Evolutionary conservation across 345 rosid species (phyloP), one percentile per base, ranked within the genome.

Genomic region (Dimocarpus longan): DNA sequence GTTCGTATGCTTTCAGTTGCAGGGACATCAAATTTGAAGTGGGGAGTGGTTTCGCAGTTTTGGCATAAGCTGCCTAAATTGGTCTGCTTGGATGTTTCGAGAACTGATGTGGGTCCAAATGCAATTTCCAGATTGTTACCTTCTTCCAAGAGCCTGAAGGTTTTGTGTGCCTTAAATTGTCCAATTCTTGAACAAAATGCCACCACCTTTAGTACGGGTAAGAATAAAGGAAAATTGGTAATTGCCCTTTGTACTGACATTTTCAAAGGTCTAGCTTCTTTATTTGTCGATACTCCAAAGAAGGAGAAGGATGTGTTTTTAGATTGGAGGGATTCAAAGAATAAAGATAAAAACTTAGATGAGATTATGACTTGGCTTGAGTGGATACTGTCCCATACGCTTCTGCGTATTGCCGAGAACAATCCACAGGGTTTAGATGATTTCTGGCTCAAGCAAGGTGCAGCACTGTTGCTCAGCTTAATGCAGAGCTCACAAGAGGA

Each of bases 361-460:
- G 96, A 90, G 70, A 86, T 89, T 21, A 86, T 92, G 90, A 80
- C 64, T 73, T 92, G 98, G 98, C 82, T 90, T 67, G 93, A 93
- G 72, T 92, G 98, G 96, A 85, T 87, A 48, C 74, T 93, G 64
- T 93, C 96, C 18, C 91, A 93, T 85, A 84, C 87, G 16, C 96
- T 93, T 80, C 62, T 93, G 76, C 89, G 91, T 26, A 88, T 68
- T 69, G 96, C 98, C 1, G 95, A 92, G 87, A 87, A 88, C 82
- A 93, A 88, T 66, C 91, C 98, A 60, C 90, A 85, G 70, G 93
- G 92, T 50, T 82, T 92, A 42, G 91, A 92, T 84, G 78, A 85
- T 26, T 93, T 93, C 82, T 93, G 96, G 98, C 88, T 93, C 77
- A 93, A 89, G 79, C 96, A 93, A 86, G 98, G 98, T 70, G 96